Base-by-base conservation (phyloP, 83 land plant genomes). In the Picea engelmannii region DNA sequence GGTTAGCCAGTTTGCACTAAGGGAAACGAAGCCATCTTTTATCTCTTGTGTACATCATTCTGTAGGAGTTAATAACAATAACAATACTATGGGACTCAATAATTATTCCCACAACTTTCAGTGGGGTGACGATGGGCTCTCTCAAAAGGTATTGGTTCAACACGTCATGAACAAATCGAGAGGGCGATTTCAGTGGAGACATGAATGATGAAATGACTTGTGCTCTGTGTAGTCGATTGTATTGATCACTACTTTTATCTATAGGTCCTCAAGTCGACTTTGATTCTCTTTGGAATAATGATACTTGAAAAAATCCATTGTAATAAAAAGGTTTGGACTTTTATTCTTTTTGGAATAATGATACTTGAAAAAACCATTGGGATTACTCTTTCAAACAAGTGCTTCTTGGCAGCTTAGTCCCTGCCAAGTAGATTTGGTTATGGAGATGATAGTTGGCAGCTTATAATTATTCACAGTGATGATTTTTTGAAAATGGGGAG, bases 201-300 rank as follows among this genome's bases (percentile, higher is more conserved):
- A 9, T 42, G 76, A 73, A 35, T 6, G 74, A 38, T 6, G 47
- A 69, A 38, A 69, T 69, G 40, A 52, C 58, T 11, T 11, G 0
- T 52, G 12, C 3, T 52, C 13, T 3, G 3, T 52, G 13, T 52
- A 52, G 13, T 52, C 74, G 6, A 69, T n/a, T 44, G 24, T 10
- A 10, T 21, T 20, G 24, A 20, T n/a, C 49, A 44, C 21, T 73
- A 15, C 21, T n/a, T n/a, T 52, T 11, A 2, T 73, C 76, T 73
- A 6, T 11, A 42, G 15, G 58, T 73, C 58, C 58, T 52, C 58
- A 25, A n/a, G 55, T 73, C 4, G 55, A 73, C 55, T 13, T 73
- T 8, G 58, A n/a, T n/a, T 73, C 76, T 17, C 21, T 44, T 58
- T 73, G 76, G 76, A 73, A 3, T 40, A 73, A 73, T n/a, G n/a